Base-by-base conservation (phyloP, 805 yeast genomes). In the Ogataea methanolica region DNA sequence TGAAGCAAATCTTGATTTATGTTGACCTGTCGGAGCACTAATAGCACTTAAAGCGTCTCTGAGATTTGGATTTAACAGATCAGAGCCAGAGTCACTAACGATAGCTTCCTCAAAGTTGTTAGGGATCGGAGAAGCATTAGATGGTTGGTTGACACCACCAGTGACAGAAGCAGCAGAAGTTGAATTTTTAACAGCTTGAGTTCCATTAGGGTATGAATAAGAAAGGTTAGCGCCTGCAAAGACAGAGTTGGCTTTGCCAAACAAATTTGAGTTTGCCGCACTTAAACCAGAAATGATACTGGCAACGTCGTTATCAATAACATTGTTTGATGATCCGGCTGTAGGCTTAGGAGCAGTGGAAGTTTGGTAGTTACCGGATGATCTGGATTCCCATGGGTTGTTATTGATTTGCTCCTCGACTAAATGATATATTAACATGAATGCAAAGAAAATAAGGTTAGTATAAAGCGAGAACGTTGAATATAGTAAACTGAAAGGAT, bases 21-120 rank as follows among this genome's bases (percentile, higher is more conserved):
- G 59, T 19, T 56, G 60, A 15, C 65, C 56, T n/a, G 51, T 55
- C 2, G 72, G 66, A 6, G 67, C 67, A 46, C 67, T 62, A 36
- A 65, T 62, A 12, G 67, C 66, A 45, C 63, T 57, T 14, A 65
- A 44, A 2, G 68, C 65, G 42, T 61, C 69, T 41, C 60, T 63
- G 22, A 53, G 41, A 37, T 50, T 54, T 29, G 53, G 53, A 29
- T 52, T 57, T 15, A 61, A 41, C 19, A 61, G 49, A 44, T 65
- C 69, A 15, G 68, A 61, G 0, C 67, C 67, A 1, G 66, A 59
- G 31, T 65, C 69, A 48, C 63, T 60, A 12, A 58, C 50, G 12
- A 53, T 56, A 16, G 57, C 58, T 22, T 63, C 67, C 14, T 57
- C 66, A 23, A 58, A 42, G 19, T 46, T 50, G 21, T 48, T 36